phyloP scores from a whole-genome alignment of 2,329 filamentous ascomycete species.

The Colletotrichum sublineola region DNA sequence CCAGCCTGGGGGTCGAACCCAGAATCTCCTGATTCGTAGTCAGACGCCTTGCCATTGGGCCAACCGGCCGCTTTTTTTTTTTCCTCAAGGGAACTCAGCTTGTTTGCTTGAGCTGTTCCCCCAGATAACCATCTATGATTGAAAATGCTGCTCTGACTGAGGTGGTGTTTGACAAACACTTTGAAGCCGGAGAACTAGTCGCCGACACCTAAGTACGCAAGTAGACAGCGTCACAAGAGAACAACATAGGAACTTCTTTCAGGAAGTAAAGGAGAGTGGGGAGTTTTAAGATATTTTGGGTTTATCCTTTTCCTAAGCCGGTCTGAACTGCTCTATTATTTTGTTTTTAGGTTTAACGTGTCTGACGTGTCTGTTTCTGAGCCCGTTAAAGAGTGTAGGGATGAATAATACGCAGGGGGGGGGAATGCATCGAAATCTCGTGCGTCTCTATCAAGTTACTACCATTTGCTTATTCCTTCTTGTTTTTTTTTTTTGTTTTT shows the following conservation, averaged over 20 bases:
- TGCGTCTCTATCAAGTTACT: no score
- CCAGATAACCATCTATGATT: accelerated
- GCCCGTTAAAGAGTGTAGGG: neutral
- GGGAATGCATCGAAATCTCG: neutral
- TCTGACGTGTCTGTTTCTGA: neutral
- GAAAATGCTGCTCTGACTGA: neutral
- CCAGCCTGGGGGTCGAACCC: slow-evolving; percentile 43
- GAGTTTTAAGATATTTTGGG: no score
- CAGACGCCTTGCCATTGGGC: slow-evolving; percentile 59
- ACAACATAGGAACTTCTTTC: neutral
- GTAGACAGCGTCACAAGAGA: neutral
- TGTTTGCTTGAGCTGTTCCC: accelerated
- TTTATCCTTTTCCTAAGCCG: no score
- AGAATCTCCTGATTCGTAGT: slow-evolving; percentile 51
- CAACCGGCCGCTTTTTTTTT: slow-evolving; percentile 43
- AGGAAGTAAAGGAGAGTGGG: no score
- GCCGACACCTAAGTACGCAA: neutral
- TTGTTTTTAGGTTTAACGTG: neutral
- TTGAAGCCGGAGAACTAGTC: neutral
- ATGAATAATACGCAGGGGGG: no score
- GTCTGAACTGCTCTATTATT: neutral
- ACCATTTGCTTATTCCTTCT: no score
- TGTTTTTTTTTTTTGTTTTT: no score
- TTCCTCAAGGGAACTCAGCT: neutral
- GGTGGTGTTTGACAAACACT: neutral